Conservation (phyloP, 345 rosid species). For the Carallia pectinifolia region DNA sequence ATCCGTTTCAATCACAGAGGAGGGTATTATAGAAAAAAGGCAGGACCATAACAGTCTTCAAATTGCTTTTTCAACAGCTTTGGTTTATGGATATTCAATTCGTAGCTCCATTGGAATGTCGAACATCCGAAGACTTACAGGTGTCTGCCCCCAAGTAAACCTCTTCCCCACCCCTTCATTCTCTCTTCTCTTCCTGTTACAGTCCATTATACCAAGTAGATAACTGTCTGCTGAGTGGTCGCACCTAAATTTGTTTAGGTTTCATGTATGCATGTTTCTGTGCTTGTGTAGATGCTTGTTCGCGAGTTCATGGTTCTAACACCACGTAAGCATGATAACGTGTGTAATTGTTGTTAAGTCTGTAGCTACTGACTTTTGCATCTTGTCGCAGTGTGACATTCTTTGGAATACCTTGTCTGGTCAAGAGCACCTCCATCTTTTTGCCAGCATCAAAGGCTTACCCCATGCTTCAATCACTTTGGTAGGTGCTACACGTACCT, state of each 20-base stretch:
- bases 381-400: constrained; percentile 61
- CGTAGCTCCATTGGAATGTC: constrained; percentile 82
- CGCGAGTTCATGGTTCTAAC: neutral
- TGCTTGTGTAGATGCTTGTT: neutral
- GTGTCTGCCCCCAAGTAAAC: constrained; percentile 93
- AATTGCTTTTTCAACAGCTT: constrained; percentile 42
- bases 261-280: neutral
- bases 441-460: constrained; percentile 78
- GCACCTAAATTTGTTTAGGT: neutral
- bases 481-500: constrained; percentile 35
- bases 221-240: too few relatives aligned
- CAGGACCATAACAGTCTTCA: neutral
- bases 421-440: constrained; percentile 79
- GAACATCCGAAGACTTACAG: constrained; percentile 66
- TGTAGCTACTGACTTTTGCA: constrained; percentile 14
- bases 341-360: neutral
- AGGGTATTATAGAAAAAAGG: neutral
- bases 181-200: neutral
- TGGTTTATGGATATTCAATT: constrained; percentile 69
- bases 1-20: neutral
- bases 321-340: neutral
- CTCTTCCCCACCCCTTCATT: neutral
- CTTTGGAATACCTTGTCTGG: constrained; percentile 92
- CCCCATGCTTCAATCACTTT: constrained; percentile 51
- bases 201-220: too few relatives aligned